Evolutionary conservation across 2,329 filamentous ascomycete species (phyloP), one percentile per base, ranked within the genome.

Genomic region (Aspergillus candidus): DNA sequence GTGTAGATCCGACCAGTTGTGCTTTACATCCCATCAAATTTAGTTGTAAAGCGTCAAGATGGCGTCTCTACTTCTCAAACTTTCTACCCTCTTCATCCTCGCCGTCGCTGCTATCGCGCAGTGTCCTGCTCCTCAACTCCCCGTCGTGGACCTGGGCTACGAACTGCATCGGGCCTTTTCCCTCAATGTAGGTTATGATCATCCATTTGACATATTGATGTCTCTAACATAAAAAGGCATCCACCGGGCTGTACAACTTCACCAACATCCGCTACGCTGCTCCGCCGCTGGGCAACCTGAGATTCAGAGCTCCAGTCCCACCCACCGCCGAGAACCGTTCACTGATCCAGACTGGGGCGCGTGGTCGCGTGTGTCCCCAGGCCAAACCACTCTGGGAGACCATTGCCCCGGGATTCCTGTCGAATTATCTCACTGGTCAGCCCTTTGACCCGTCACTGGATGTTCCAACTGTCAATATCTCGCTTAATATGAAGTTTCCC

Each of bases 191-290:
- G 39, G 33, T 13, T 14, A 34, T 22, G 18, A 18, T 18, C 18
- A 18, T 32, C 15, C 6, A 27, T 27, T 30, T 14, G 30, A 12
- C n/a, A 13, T 33, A 4, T 22, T 11, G 35, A 27, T 5, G n/a
- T 29, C 15, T 30, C 5, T 12, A 30, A 35, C 31, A 13, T 11
- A 37, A 65, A 41, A 6, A 52, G 68, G 55, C 62, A 46, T 61
- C 69, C 1, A 59, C 59, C n/a, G 58, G 63, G 15, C 65, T 72
- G 49, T 79, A 77, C 59, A 76, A 73, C 48, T 80, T 80, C 61
- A 72, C 63, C 41, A 78, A 80, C 52, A 78, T 80, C 48, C 71
- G 76, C 35, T 80, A 74, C 57, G 77, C 75, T 5, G 72, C 73
- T 18, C 70, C 77, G 11, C 77, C 77, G 1, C 48, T 74, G 2